Percentiles rank a stretch among this genome's conserved stretches.
Evolutionary conservation across 805 yeast genomes (phyloP).

Genomic region (Candida oleophila): DNA sequence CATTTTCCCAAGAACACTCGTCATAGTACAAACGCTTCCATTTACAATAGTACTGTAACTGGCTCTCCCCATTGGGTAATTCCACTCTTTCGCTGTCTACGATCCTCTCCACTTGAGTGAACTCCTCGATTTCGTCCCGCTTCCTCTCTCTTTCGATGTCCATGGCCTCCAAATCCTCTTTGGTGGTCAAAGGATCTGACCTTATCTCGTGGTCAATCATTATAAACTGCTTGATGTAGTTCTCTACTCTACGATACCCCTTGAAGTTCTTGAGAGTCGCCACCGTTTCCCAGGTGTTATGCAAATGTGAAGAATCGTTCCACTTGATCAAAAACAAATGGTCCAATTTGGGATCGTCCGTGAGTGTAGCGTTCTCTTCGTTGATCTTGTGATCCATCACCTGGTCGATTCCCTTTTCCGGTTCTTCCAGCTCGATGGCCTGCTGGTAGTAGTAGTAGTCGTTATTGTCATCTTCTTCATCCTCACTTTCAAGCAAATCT

Average conservation of each 20-base stretch:
- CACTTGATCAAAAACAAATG: constrained; percentile 74
- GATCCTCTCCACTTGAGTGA: constrained; percentile 83
- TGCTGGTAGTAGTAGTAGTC: constrained; percentile 35
- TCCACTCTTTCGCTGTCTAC: constrained; percentile 78
- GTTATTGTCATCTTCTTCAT: constrained; percentile 19
- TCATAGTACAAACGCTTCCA: constrained; percentile 95
- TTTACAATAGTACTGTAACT: constrained; percentile 80
- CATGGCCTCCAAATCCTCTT: constrained; percentile 92
- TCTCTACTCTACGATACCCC: constrained; percentile 86
- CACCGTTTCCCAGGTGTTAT: constrained; percentile 91
- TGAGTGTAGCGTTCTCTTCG: constrained; percentile 35
- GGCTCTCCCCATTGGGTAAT: constrained; percentile 61
- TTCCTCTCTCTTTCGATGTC: constrained; percentile 85
- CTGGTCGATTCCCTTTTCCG: constrained; percentile 34
- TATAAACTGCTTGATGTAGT: constrained; percentile 79
- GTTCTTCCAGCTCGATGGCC: constrained; percentile 31
- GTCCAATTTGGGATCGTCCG: constrained; percentile 56
- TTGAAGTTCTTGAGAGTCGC: constrained; percentile 48
- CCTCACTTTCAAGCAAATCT: constrained; percentile 49
- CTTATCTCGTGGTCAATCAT: constrained; percentile 74
- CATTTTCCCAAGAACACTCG: constrained; percentile 96
- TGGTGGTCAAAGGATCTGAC: constrained; percentile 75
- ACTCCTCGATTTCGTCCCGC: constrained; percentile 81
- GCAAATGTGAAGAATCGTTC: constrained; percentile 85
- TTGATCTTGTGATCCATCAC: constrained; percentile 42